These are phyloP conservation scores for Dimocarpus longan DNA, from an alignment of 345 rosid genomes.

Conservation along the genomic window DNA sequence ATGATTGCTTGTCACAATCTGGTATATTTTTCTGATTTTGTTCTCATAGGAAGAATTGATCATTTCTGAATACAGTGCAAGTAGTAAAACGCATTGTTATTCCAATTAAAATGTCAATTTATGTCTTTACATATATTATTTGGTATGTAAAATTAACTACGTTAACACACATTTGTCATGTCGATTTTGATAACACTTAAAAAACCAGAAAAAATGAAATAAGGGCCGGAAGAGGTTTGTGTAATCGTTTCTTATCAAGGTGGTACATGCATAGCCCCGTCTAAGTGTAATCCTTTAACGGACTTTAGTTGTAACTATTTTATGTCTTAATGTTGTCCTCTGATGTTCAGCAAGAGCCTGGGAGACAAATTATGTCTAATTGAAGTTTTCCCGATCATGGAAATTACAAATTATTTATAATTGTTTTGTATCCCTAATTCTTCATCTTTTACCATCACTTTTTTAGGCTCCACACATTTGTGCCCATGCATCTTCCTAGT, in stretches of 20 bases:
- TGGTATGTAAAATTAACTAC: neutral
- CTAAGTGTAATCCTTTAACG: neutral
- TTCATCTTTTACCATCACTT: neutral
- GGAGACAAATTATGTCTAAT: neutral
- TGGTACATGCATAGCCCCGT: neutral
- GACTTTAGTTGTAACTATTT: neutral
- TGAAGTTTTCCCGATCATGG: neutral
- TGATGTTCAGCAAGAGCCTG: neutral
- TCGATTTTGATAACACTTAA: neutral
- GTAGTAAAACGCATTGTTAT: neutral
- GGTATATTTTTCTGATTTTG: neutral
- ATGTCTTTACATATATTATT: neutral
- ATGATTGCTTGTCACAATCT: neutral
- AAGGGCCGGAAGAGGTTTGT: neutral
- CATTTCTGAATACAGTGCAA: neutral
- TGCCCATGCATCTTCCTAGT: neutral
- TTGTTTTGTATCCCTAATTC: neutral
- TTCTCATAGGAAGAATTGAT: neutral
- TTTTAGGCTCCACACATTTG: slow-evolving; percentile 1
- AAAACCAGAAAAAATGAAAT: neutral
- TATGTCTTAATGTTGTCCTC: neutral
- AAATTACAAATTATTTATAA: neutral
- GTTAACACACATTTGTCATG: neutral
- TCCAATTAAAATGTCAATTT: slow-evolving; percentile 9
- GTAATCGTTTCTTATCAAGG: neutral